A percentile compares a stretch with the other conserved stretches of the same genome.
These are phyloP conservation scores for Myxozyma monticola DNA, from an alignment of 805 yeast species.

Conservation along the genomic window DNA sequence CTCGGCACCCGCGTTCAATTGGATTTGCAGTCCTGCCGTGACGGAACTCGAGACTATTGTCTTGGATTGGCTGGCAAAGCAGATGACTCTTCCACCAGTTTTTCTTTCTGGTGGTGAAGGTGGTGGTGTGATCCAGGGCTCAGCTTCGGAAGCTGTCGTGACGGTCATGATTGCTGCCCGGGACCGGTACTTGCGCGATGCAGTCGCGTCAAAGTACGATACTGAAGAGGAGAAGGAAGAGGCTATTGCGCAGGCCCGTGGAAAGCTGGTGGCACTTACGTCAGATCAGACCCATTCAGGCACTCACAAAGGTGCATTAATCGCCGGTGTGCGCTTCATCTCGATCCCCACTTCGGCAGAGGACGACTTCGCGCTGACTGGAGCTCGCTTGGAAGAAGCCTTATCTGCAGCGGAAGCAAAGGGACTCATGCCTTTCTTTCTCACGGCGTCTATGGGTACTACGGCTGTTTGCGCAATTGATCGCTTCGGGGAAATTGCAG, in stretches of 20 bases:
- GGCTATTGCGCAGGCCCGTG: constrained; percentile 28
- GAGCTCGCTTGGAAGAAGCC: constrained; percentile 19
- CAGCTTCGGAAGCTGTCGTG: constrained; percentile 33
- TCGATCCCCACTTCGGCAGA: constrained; percentile 26
- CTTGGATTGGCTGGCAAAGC: constrained; percentile 34
- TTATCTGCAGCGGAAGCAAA: constrained; percentile 17
- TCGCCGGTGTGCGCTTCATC: constrained; percentile 30
- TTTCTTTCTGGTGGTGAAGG: constrained; percentile 31
- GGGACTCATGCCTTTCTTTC: constrained; percentile 30
- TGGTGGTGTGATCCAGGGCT: constrained; percentile 35
- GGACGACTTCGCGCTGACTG: constrained; percentile 29
- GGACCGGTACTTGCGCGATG: constrained; percentile 30
- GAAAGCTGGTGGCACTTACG: constrained; percentile 31
- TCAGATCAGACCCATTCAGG: constrained; percentile 33
- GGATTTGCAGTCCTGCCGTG: constrained; percentile 34
- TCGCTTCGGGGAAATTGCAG: constrained; percentile 24
- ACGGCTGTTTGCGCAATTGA: constrained; percentile 34
- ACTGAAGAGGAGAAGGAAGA: constrained; percentile 25
- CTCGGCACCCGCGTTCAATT: constrained; percentile 34
- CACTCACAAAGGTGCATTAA: constrained; percentile 33
- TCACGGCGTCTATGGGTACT: constrained; percentile 33
- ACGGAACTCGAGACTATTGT: constrained; percentile 34
- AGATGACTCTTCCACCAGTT: constrained; percentile 23
- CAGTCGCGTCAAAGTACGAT: constrained; percentile 21
- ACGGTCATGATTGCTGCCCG: constrained; percentile 33